Evolutionary conservation across 2,329 filamentous ascomycete species (phyloP), one percentile per base, ranked within the genome.

Genomic region (Fonsecaea pedrosoi): DNA sequence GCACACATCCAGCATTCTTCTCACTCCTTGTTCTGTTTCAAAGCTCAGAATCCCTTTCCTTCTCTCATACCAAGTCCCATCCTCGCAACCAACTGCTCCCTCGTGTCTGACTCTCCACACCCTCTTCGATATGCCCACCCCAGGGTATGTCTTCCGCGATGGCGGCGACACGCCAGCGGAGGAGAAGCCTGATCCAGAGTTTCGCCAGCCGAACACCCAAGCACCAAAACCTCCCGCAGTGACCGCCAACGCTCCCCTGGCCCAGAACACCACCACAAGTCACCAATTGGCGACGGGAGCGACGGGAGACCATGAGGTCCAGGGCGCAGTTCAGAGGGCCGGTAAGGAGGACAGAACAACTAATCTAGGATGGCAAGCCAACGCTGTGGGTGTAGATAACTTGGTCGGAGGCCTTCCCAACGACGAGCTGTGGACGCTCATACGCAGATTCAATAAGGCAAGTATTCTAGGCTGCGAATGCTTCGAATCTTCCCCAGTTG

Each of bases 391-490:
- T n/a, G 84, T 90, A 38, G 80, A 79, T 34, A 88, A 86, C 0
- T 80, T 93, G 10, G 87, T 92, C 0, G 87, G 88, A 1, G 89
- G 90, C 0, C 76, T 93, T 66, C 82, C 82, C 12, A 93, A 93
- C 69, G 89, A 93, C 45, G 88, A 92, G 68, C 77, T 92, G 0
- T 93, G 90, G 89, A 80, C 91, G 57, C 79, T 93, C 18, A 80
- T 92, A 35, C 82, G 91, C 30, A 83, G 91, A 0, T 93, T 94
- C 76, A 89, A 94, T 76, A 92, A 92, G 82, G 87, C 86, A 73
- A 21, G 70, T 21, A 15, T 53, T 18, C 54, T 18, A 25, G 32
- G 15, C 21, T n/a, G 63, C 10, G 15, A n/a, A n/a, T n/a, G 40
- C 40, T 71, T 53, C 12, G 15, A 4, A 13, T 4, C 42, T 12